Conservation (phyloP, 371 early-diverging fungal genomes). For the Mucor piriformis region DNA sequence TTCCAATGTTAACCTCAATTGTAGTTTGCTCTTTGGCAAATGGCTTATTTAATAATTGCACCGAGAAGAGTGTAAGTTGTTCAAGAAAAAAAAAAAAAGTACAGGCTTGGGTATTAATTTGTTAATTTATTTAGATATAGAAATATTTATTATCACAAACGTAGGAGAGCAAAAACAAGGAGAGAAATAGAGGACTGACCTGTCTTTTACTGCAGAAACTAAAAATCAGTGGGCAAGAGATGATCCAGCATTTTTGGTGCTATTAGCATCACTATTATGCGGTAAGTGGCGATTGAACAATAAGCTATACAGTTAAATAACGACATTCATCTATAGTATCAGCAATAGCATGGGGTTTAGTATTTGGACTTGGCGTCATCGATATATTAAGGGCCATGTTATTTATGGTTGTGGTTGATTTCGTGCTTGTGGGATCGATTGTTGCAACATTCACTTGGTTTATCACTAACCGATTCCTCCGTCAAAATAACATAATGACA, state of each 20-base stretch:
- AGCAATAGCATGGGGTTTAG: conserved; percentile 78
- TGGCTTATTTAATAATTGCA: conserved; percentile 83
- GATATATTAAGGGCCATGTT: conserved; percentile 71
- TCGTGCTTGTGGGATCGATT: conserved; percentile 69
- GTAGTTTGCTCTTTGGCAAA: conserved; percentile 90
- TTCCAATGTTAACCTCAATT: neutral
- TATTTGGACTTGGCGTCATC: conserved; percentile 65
- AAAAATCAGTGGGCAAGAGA: conserved; percentile 96
- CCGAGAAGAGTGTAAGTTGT: conserved; percentile 82
- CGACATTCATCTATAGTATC: conserved; percentile 59
- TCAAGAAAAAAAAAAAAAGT: neutral
- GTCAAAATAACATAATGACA: conserved; percentile 67
- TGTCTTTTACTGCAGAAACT: conserved; percentile 62
- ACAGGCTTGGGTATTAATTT: conserved; percentile 65
- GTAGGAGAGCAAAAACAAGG: conserved; percentile 35
- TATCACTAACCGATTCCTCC: conserved; percentile 75
- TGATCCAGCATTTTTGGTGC: conserved; percentile 88
- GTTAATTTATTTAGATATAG: conserved; percentile 66
- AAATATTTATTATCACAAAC: conserved; percentile 91
- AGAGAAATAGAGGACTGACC: neutral
- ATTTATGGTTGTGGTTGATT: conserved; percentile 81
- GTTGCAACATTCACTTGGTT: conserved; percentile 76
- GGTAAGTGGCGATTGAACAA: too few relatives aligned
- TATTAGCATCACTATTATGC: conserved; percentile 64
- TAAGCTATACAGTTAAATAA: too few relatives aligned